Conservation (phyloP, 371 early-diverging fungal genomes). For the Entomophthora muscae region DNA sequence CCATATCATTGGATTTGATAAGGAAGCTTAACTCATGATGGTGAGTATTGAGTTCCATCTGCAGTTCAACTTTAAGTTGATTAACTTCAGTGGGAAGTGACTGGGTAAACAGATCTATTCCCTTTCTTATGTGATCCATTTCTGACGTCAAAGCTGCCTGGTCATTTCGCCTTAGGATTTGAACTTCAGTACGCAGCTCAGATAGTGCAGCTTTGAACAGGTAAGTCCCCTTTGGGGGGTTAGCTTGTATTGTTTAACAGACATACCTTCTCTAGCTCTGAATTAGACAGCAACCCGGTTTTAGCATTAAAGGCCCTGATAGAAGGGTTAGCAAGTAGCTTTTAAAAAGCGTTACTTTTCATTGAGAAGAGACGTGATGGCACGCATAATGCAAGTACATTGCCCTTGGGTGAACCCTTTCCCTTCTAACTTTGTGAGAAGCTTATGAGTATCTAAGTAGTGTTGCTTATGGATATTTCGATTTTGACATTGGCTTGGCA, state of each 20-base stretch:
- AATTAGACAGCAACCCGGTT: conserved; percentile 9
- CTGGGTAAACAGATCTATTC: conserved; percentile 58
- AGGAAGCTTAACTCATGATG: conserved; percentile 68
- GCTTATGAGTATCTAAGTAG: conserved; percentile 9
- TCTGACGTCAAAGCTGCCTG: conserved; percentile 56
- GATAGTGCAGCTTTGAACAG: conserved; percentile 56
- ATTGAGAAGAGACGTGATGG: conserved; percentile 6
- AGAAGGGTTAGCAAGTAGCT: not conserved
- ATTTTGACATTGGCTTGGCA: no score
- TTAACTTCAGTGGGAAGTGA: conserved; percentile 53
- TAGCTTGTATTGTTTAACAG: not conserved
- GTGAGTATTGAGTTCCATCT: conserved; percentile 77
- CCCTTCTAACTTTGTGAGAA: conserved; percentile 9
- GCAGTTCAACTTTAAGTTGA: conserved; percentile 63
- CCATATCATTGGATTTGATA: conserved; percentile 59
- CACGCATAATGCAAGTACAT: conserved; percentile 9
- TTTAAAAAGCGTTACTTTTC: conserved; percentile 4
- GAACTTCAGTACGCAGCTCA: conserved; percentile 74
- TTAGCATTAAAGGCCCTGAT: not conserved
- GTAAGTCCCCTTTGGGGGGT: conserved; percentile 27
- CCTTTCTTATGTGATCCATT: conserved; percentile 48
- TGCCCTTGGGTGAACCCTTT: conserved; percentile 10
- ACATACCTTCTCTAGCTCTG: conserved; percentile 12
- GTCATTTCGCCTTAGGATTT: conserved; percentile 71
- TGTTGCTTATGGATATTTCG: not conserved